Evolutionary conservation across 140 eudicot genomes (phyloP).

Genomic region (Ambrosia hybrid): DNA sequence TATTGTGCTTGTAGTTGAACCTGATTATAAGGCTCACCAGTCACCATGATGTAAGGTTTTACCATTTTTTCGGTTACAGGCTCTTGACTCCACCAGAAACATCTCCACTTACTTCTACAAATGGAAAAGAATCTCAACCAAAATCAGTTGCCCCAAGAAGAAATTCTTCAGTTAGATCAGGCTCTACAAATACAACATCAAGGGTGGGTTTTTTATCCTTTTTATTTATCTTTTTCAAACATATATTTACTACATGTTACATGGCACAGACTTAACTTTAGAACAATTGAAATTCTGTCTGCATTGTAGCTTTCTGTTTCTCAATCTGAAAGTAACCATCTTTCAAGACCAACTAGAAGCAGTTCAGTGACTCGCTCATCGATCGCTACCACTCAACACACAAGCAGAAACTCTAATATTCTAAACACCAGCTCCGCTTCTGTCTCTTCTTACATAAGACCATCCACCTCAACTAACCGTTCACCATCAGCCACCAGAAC

Average conservation of each 20-base stretch:
- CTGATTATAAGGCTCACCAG: not conserved
- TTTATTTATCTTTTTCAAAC: not conserved
- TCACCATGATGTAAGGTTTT: not conserved
- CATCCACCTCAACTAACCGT: constrained; percentile 70
- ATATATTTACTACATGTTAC: not conserved
- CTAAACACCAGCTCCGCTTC: constrained; percentile 88
- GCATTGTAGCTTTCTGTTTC: constrained; percentile 70
- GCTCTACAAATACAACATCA: constrained; percentile 61
- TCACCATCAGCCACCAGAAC: constrained; percentile 62
- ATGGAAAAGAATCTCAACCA: constrained; percentile 59
- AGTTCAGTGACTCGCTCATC: constrained; percentile 75
- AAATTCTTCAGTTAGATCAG: constrained; percentile 56
- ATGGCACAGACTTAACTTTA: constrained; percentile 3
- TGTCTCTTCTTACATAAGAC: constrained; percentile 81
- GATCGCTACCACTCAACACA: constrained; percentile 51
- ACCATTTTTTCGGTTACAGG: constrained; percentile 44
- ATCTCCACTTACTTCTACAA: constrained; percentile 57
- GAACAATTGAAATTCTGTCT: not conserved
- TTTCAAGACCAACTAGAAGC: constrained; percentile 70
- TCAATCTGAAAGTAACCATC: constrained; percentile 61
- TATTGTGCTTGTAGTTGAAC: not conserved
- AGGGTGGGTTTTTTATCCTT: constrained; percentile 41
- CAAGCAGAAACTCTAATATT: constrained; percentile 46
- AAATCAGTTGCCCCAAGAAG: constrained; percentile 52
- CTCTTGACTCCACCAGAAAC: constrained; percentile 95